Evolutionary conservation across 2,329 filamentous ascomycete species (phyloP), one percentile per base, ranked within the genome.

Genomic region (Colletotrichum tamarilloi): DNA sequence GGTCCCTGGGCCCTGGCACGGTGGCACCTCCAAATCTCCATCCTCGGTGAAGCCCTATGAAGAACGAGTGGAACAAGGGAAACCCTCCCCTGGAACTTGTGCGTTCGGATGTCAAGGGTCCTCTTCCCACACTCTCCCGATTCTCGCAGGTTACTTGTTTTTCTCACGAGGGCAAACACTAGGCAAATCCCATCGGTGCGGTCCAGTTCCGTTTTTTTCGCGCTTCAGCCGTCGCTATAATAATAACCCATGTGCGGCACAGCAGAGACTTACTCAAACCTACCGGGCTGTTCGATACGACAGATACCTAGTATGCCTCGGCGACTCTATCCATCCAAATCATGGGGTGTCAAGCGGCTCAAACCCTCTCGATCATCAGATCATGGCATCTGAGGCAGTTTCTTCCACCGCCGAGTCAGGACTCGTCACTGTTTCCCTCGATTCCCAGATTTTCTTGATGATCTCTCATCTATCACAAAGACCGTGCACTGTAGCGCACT

Each of bases 1-100:
- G 19, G 42, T 22, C 42, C 42, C 19, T 42, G 38, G n/a, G n/a
- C 60, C 28, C 11, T 22, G 62, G 57, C 55, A 35, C 67, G 8
- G 30, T 32, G 30, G 30, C 9, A 32, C 30, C 56, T 46, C 56
- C 56, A 24, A 49, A 64, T 53, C 46, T 49, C 42, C 55, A 65
- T 70, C 28, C 8, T 42, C 55, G 67, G 60, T 69, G 60, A 73
- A 65, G 70, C 70, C 67, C 32, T 70, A 57, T 65, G 60, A 69
- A 70, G 55, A 62, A 65, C 26, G 19, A 38, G 35, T 24, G 28
- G 46, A 65, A 56, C 14, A 38, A 22, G 16, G 28, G 46, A 65
- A 56, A 26, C 30, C 58, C 66, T 42, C 53, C 58, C 42, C 59
- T 38, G 19, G 42, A 49, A 49, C 42, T 5, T 49, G 42, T 52